Evolutionary conservation across 2,329 filamentous ascomycete genomes (phyloP).

Genomic region (Celoporthe dispersa): DNA sequence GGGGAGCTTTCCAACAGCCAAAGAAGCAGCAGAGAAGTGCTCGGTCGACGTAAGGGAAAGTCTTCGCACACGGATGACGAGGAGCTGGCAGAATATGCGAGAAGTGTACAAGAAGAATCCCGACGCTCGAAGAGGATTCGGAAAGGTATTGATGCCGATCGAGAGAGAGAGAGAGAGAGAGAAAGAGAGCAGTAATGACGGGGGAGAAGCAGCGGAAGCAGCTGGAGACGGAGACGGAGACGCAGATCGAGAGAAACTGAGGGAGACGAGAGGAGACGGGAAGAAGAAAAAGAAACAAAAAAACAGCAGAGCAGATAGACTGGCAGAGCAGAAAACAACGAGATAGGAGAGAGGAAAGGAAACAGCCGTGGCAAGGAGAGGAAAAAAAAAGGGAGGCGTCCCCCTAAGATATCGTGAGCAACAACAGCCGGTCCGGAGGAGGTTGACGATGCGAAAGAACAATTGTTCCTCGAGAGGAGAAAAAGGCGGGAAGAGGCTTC

Average conservation of each 20-base stretch:
- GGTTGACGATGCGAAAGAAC: slow-evolving; percentile 38
- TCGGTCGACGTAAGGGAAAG: slow-evolving; percentile 28
- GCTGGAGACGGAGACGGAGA: slow-evolving; percentile 31
- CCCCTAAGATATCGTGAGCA: slow-evolving; percentile 44
- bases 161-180: slow-evolving; percentile 4
- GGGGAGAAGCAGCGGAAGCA: slow-evolving; percentile 12
- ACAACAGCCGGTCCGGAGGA: slow-evolving; percentile 43
- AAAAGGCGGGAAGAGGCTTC: slow-evolving; percentile 14
- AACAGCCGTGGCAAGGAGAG: slow-evolving; percentile 42
- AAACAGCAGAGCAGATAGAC: slow-evolving; percentile 33
- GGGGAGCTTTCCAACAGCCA: slow-evolving; percentile 24
- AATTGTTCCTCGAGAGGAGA: slow-evolving; percentile 9
- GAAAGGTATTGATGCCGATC: slow-evolving; percentile 29
- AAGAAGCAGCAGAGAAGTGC: slow-evolving; percentile 22
- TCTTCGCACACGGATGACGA: slow-evolving; percentile 25
- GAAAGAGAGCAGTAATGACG: slow-evolving; percentile 11
- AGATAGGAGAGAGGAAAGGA: slow-evolving; percentile 44
- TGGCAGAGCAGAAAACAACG: slow-evolving; percentile 39
- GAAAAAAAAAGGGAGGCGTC: slow-evolving; percentile 41
- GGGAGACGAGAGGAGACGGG: slow-evolving; percentile 35
- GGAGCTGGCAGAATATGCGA: slow-evolving; percentile 30
- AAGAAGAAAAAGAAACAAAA: slow-evolving; percentile 44
- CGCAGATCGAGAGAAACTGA: slow-evolving; percentile 33
- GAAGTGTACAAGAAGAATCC: slow-evolving; percentile 29
- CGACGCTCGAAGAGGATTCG: slow-evolving; percentile 33